A percentile compares a stretch with the other conserved stretches of the same genome.
These are phyloP conservation scores for Pittosporum tobira DNA, from an alignment of 129 eudicot species.

Conservation along the genomic window DNA sequence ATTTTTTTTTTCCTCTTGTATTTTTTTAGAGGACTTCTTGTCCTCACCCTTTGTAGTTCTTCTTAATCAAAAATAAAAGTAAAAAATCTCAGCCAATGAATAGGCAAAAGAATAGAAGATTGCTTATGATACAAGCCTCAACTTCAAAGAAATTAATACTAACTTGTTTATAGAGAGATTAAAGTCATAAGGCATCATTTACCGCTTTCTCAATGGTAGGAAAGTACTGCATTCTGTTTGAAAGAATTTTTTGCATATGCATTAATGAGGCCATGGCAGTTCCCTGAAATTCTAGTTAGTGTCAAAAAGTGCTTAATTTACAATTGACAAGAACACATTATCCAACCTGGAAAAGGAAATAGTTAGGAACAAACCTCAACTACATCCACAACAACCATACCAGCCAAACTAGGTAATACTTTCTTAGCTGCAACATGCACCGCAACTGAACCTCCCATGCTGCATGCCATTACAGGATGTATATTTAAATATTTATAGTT, in stretches of 20 bases:
- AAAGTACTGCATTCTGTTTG: conserved; percentile 73
- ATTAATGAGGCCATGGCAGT: conserved; percentile 95
- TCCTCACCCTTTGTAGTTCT: too few species aligned
- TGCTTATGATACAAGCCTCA: conserved; percentile 8
- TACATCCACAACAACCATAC: conserved; percentile 94
- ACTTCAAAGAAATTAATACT: conserved; percentile 7
- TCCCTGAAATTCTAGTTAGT: conserved; percentile 48
- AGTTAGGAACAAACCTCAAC: conserved; percentile 68
- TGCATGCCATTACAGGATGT: conserved; percentile 19
- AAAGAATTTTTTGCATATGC: conserved; percentile 89
- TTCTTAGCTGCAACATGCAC: conserved; percentile 92
- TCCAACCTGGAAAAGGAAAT: background rate
- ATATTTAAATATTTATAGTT: background rate
- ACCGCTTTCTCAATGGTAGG: conserved; percentile 86
- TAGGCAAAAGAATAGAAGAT: background rate
- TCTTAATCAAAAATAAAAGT: background rate
- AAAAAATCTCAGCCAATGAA: too few species aligned
- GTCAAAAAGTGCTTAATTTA: conserved; percentile 10
- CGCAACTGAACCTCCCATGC: conserved; percentile 99
- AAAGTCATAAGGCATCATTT: conserved; percentile 13
- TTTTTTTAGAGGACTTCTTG: too few species aligned
- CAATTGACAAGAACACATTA: background rate
- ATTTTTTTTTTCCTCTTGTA: too few species aligned
- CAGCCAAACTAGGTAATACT: conserved; percentile 68
- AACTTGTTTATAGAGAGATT: background rate